These are phyloP conservation scores for Xylariaceae sp. DNA, from an alignment of 2,329 filamentous ascomycete genomes.

Conservation along the genomic window DNA sequence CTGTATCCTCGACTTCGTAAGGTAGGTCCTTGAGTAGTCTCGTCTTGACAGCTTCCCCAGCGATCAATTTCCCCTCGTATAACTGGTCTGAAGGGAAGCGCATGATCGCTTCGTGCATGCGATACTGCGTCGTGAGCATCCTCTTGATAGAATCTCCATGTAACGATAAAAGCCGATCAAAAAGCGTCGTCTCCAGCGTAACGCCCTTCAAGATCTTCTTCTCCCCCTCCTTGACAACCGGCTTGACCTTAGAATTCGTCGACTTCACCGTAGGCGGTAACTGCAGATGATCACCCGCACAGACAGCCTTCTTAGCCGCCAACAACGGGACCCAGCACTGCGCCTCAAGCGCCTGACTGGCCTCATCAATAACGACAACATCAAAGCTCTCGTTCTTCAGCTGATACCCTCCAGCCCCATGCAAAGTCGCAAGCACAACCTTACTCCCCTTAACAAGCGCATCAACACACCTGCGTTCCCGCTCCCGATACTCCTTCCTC, in stretches of 20 bases:
- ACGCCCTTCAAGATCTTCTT: constrained; percentile 44
- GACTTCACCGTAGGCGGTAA: constrained; percentile 93
- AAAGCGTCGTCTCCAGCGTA: constrained; percentile 82
- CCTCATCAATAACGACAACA: constrained; percentile 92
- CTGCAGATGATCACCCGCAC: constrained; percentile 92
- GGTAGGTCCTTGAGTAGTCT: constrained; percentile 72
- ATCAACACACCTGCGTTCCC: constrained; percentile 75
- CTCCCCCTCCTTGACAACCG: constrained; percentile 34
- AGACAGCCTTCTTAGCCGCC: constrained; percentile 73
- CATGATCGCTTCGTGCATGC: constrained; percentile 97
- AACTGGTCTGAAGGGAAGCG: constrained; percentile 83
- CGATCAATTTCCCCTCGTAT: constrained; percentile 76
- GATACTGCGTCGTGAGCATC: constrained; percentile 95
- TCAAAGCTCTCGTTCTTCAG: constrained; percentile 78
- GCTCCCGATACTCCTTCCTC: constrained; percentile 79
- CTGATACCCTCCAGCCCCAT: constrained; percentile 84
- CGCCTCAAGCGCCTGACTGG: constrained; percentile 89
- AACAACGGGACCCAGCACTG: constrained; percentile 94
- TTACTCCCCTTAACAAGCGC: constrained; percentile 71
- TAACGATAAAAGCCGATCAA: constrained; percentile 77
- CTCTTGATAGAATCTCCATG: constrained; percentile 82
- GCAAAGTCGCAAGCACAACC: constrained; percentile 86
- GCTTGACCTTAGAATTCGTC: constrained; percentile 44
- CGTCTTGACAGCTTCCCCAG: constrained; percentile 70
- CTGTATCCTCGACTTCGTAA: constrained; percentile 71